Conservation (phyloP, 2,329 filamentous ascomycete species). For the Pseudovirgaria hyperparasitica region DNA sequence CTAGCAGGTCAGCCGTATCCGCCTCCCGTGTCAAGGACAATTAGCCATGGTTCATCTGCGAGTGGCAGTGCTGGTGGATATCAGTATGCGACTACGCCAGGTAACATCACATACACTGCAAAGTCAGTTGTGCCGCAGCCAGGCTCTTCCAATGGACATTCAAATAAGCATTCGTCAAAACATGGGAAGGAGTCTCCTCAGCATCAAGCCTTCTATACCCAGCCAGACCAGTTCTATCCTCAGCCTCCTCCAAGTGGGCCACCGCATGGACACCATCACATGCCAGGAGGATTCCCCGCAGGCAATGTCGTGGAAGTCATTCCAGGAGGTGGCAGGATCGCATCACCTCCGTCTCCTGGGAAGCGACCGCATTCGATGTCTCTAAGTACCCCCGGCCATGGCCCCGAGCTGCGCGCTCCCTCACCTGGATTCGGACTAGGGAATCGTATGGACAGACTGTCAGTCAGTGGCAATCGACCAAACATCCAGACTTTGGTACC, state of each 20-base stretch:
- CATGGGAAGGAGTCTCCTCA: slow-evolving; percentile 9
- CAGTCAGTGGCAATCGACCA: slow-evolving; percentile 33
- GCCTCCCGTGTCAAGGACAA: too few species aligned
- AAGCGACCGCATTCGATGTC: slow-evolving; percentile 20
- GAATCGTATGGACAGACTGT: slow-evolving; percentile 32
- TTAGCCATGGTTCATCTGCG: too few species aligned
- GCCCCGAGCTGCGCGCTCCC: slow-evolving; percentile 10
- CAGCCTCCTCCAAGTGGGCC: slow-evolving; percentile 22
- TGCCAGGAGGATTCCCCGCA: slow-evolving; percentile 14
- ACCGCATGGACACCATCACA: slow-evolving; percentile 4
- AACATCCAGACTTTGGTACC: slow-evolving; percentile 24
- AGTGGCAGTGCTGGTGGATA: slow-evolving; percentile 10
- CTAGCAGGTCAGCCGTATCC: too few species aligned
- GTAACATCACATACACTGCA: slow-evolving; percentile 30
- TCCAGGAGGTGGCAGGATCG: slow-evolving; percentile 18
- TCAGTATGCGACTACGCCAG: slow-evolving; percentile 29
- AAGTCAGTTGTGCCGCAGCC: slow-evolving; percentile 19
- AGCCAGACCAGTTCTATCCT: slow-evolving; percentile 9
- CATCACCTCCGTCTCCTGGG: slow-evolving; percentile 19
- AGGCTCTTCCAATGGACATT: slow-evolving; percentile 13
- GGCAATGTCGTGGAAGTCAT: slow-evolving; percentile 30
- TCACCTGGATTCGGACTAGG: slow-evolving; percentile 20
- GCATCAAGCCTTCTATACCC: slow-evolving; percentile 7
- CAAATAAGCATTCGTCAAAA: slow-evolving; percentile 7
- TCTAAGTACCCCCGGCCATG: slow-evolving; percentile 13